These are phyloP conservation scores for Phytophthora tentaculata DNA, from an alignment of 352 stramenopile species.

Conservation along the genomic window DNA sequence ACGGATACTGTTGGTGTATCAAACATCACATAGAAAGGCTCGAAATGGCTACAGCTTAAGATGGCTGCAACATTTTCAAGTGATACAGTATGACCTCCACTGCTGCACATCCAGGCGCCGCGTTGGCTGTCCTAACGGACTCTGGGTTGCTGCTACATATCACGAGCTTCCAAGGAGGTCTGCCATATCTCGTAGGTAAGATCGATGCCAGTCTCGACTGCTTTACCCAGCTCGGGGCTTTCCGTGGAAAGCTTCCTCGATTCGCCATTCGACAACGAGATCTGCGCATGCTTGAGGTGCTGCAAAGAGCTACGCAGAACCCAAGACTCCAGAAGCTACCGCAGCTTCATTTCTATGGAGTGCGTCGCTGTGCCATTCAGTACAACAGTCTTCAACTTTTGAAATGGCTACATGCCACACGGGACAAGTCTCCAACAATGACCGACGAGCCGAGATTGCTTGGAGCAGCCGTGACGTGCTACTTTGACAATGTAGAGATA, in stretches of 20 bases:
- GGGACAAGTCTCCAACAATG: conserved; percentile 25
- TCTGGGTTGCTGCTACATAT: conserved; percentile 29
- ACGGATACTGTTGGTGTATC: conserved; percentile 5
- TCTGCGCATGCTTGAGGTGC: conserved; percentile 25
- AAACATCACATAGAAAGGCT: conserved; percentile 4
- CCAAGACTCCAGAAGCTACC: conserved; percentile 12
- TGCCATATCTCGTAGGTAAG: conserved; percentile 33
- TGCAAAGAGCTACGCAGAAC: conserved; percentile 15
- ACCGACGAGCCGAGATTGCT: conserved; percentile 21
- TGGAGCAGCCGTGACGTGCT: conserved; percentile 28
- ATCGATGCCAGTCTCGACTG: conserved; percentile 28
- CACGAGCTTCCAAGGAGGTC: conserved; percentile 28
- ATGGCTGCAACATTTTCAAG: background rate
- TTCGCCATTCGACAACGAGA: conserved; percentile 36
- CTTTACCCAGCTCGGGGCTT: conserved; percentile 20
- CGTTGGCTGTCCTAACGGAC: conserved; percentile 32
- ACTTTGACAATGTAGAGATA: conserved; percentile 39
- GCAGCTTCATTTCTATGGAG: conserved; percentile 33
- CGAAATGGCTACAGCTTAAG: conserved; percentile 5
- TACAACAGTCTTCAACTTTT: conserved; percentile 36
- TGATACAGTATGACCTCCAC: conserved; percentile 9
- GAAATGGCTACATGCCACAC: conserved; percentile 35
- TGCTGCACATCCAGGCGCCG: conserved; percentile 3
- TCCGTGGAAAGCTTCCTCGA: conserved; percentile 33
- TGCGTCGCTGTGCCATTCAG: conserved; percentile 34